Base-by-base conservation (phyloP, 73 alveolate genomes). In the Effrenium voratum region DNA sequence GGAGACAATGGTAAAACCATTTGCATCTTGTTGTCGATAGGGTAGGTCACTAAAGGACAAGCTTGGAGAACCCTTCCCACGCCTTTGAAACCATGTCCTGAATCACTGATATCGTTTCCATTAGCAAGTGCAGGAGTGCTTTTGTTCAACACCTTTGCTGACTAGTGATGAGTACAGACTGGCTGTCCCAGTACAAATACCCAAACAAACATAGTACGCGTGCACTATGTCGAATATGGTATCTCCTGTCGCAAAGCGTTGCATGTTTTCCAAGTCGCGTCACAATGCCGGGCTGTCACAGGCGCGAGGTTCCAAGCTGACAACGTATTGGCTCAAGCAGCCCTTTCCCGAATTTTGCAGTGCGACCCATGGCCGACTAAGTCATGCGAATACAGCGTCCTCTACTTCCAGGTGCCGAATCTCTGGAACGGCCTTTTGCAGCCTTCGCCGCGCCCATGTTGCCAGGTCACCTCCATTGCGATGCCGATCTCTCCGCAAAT, bases 391-490 rank as follows among this genome's bases (percentile, higher is more conserved):
- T n/a, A n/a, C n/a, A 4, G 82, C 16, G 84, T 88, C 95, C 95
- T 88, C 85, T 22, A 88, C 85, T 36, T 73, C 70, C 49, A 88
- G 70, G 52, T 88, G 84, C 38, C 73, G 95, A 68, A 88, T 88
- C 40, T 66, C 85, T 4, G 95, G 95, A 63, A 88, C 66, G 52
- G 38, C 38, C 50, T 85, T 28, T 72, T n/a, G 95, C 46, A 88
- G 95, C 68, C 52, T 41, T 41, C 66, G 85, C 47, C 84, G 41
- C 50, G 84, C 95, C 95, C 95, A 88, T 63, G 49, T 44, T 43
- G 47, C 95, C 13, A 60, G 34, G 50, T 88, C 95, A 32, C 95
- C 95, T 88, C 30, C 16, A 26, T 63, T 26, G 43, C n/a, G n/a
- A n/a, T n/a, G n/a, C n/a, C n/a, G n/a, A n/a, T n/a, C n/a, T n/a